Evolutionary conservation across 2,329 filamentous ascomycete genomes (phyloP).

Genomic region (Didymella lethalis): DNA sequence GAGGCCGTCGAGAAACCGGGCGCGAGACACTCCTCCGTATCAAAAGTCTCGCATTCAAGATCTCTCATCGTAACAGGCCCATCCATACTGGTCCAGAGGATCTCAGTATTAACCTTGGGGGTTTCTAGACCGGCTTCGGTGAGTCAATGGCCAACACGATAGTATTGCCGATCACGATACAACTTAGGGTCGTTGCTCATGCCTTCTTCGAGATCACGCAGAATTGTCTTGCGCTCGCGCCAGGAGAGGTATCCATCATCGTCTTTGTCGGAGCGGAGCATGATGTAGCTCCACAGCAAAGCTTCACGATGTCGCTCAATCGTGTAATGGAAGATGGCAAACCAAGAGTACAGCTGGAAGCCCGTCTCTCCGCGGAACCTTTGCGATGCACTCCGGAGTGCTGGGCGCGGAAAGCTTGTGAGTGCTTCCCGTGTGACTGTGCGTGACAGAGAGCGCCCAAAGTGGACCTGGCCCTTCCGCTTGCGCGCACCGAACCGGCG

Average conservation of each 20-base stretch:
- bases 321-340: conserved; percentile 51
- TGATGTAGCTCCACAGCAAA: neutral
- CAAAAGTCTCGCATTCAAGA: neutral
- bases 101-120: neutral
- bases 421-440: neutral
- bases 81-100: neutral
- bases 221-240: neutral
- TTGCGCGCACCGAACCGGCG: neutral
- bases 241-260: neutral
- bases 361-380: conserved; percentile 15
- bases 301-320: conserved; percentile 39
- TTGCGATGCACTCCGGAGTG: neutral
- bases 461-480: neutral
- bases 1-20: conserved; percentile 52
- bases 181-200: neutral
- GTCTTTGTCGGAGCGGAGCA: neutral
- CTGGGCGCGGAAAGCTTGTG: neutral
- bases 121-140: neutral
- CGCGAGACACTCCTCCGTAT: conserved; percentile 21
- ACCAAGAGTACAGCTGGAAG: conserved; percentile 57
- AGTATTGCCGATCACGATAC: neutral
- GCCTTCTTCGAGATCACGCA: neutral
- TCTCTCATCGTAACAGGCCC: neutral
- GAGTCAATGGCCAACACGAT: neutral
- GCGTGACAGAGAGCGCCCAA: neutral